A percentile compares a stretch with the other conserved stretches of the same genome.
phyloP scores from a whole-genome alignment of 495 filamentous ascomycete genomes.

The Schizothecium vesticola region DNA sequence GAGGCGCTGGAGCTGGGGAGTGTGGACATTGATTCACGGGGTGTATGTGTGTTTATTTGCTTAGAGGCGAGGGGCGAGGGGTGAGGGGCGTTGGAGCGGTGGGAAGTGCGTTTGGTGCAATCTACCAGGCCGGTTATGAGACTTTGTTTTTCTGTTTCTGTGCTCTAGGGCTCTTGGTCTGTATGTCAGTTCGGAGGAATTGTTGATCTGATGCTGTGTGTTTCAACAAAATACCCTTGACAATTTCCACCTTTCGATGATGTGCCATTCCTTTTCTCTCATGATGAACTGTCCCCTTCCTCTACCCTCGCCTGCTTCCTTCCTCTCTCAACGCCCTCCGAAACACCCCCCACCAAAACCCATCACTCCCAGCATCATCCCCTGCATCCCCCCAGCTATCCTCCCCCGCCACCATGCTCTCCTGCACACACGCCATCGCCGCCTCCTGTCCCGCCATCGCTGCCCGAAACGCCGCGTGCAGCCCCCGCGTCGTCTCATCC shows the following conservation, averaged over 20 bases:
- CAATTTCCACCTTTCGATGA: background rate
- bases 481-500: conserved; percentile 34
- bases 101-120: background rate
- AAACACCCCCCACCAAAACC: conserved; percentile 47
- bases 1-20: background rate
- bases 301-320: background rate
- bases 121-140: background rate
- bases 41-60: background rate
- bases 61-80: background rate
- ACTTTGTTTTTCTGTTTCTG: background rate
- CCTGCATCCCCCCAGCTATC: conserved; percentile 44
- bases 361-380: conserved; percentile 32
- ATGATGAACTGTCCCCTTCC: background rate
- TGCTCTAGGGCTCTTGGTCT: background rate
- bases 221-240: background rate
- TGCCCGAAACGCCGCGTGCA: conserved; percentile 25
- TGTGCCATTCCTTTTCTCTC: background rate
- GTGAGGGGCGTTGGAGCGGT: background rate
- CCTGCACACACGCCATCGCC: conserved; percentile 28
- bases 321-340: conserved; percentile 8
- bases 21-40: background rate
- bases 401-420: conserved; percentile 33
- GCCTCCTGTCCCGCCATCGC: conserved; percentile 20
- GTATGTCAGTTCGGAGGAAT: background rate
- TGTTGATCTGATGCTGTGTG: background rate